Base-by-base conservation (phyloP, 257 asterid genomes). In the Jasminum sambac region DNA sequence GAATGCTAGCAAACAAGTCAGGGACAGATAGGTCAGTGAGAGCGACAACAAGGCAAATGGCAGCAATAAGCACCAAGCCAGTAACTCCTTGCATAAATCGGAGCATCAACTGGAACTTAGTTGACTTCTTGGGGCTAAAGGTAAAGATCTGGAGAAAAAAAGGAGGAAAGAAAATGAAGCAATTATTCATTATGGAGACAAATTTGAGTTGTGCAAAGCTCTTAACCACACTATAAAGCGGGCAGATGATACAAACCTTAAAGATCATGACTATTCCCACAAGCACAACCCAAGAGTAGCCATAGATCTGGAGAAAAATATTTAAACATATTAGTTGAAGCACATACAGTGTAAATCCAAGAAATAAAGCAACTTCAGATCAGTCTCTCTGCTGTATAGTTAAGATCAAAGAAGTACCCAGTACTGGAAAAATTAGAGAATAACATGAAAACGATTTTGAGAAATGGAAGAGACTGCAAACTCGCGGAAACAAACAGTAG, bases 81-180 rank as follows among this genome's bases (percentile, higher is more conserved):
- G 93, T 75, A 64, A 88, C 86, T 74, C 99, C 99, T 89, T 95
- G 99, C 82, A 85, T 72, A 72, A 95, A 95, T 48, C 99, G 96
- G 16, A 95, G 90, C 93, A 95, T 81, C 57, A 95, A 81, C 86
- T 88, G 98, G 82, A 95, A 88, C 74, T 85, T 91, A 46, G 96
- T 88, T 63, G 96, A 85, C 77, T 86, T 95, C 67, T 88, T 85
- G 67, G 98, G 99, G 61, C 88, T 91, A 65, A 86, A 81, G 7
- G 98, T 83, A 83, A 95, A 95, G 60, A 91, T 75, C 99, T 94
- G 93, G 68, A 73, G 44, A 11, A 21, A 55, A 55, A 55, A 19
- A 8, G 8, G 37, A 10, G 64, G 13, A 72, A 57, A 50, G 66
- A 78, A 73, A 63, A 44, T 39, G 17, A 48, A 41, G 25, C 50